Base-by-base conservation (phyloP, 805 yeast genomes). In the Kluyveromyces aestuarii region DNA sequence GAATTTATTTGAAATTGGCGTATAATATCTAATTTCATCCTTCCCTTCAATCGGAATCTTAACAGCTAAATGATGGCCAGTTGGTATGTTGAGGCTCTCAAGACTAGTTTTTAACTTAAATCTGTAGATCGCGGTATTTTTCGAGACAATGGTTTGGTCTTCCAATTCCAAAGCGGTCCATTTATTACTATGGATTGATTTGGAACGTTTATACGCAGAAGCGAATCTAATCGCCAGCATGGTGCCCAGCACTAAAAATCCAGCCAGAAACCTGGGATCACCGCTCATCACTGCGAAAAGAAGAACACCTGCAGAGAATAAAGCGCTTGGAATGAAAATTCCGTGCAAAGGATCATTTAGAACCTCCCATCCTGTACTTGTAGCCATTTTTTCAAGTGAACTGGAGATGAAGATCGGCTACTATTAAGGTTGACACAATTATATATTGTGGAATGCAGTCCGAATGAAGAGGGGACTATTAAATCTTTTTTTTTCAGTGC, bases 61-160 rank as follows among this genome's bases (percentile, higher is more conserved):
- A 54, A 83, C 82, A 11, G 84, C 87, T 45, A 86, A 71, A 63
- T 84, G 86, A 60, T 82, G 87, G 35, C 93, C 93, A 40, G 84
- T 77, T 21, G 91, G 89, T 43, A 84, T 73, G 48, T 78, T 72
- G 55, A 86, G 70, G 8, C 76, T 71, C 57, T 84, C 89, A 39
- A 76, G 73, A 5, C 79, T 80, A 48, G 80, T 74, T 50, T 70
- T 70, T 57, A 86, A 69, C 58, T 79, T 79, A 69, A 86, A 86
- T 50, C 93, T 72, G 62, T 84, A 86, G 51, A 86, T 68, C 40
- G 90, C 89, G 7, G 82, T 67, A 66, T 85, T 81, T 57, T 75
- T 81, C 11, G 87, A 78, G 49, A 86, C 74, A 46, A 86, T 70
- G 1, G 91, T 86, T 67, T 82, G 84, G 56, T 86, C 93, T 33